A percentile compares a stretch with the other conserved stretches of the same genome.
Conservation (phyloP, 2,329 filamentous ascomycete species). For the Beauveria asiatica region DNA sequence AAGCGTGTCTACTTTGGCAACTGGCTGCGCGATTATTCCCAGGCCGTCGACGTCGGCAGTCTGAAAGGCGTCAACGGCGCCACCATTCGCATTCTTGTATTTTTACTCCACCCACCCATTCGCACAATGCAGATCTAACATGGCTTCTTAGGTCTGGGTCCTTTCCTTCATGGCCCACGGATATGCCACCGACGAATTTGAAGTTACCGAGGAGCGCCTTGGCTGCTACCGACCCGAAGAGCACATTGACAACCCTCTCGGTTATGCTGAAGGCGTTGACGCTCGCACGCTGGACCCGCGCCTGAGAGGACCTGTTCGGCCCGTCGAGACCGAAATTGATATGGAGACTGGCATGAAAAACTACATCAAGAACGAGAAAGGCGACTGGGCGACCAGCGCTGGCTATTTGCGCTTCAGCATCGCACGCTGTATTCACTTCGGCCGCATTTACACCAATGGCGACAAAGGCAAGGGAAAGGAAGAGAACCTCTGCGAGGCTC, state of each 20-base stretch:
- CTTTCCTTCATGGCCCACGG: constrained; percentile 75
- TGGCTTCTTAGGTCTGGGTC: constrained; percentile 53
- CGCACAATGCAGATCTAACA: background rate
- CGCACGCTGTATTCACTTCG: constrained; percentile 66
- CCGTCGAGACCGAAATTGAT: constrained; percentile 65
- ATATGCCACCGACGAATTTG: constrained; percentile 79
- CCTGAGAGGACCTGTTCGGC: constrained; percentile 69
- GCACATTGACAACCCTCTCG: constrained; percentile 69
- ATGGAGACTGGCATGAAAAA: constrained; percentile 91
- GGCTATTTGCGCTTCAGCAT: constrained; percentile 76
- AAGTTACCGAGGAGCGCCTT: constrained; percentile 71
- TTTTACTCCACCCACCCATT: constrained; percentile 7
- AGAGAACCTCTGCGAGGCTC: constrained; percentile 69
- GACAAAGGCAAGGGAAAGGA: constrained; percentile 54
- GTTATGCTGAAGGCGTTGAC: constrained; percentile 79
- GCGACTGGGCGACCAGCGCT: constrained; percentile 81
- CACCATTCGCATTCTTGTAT: constrained; percentile 64
- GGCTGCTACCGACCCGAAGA: constrained; percentile 74
- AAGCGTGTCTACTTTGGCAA: constrained; percentile 79
- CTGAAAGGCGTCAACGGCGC: constrained; percentile 70
- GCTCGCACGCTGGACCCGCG: constrained; percentile 74
- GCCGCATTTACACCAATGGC: constrained; percentile 64
- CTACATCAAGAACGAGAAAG: constrained; percentile 88
- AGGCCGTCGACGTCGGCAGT: constrained; percentile 73
- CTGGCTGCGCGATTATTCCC: constrained; percentile 79